Percentiles rank a stretch among this genome's conserved stretches.
phyloP scores from a whole-genome alignment of 2,329 filamentous ascomycete genomes.

The Lasiodiplodia gonubiensis region DNA sequence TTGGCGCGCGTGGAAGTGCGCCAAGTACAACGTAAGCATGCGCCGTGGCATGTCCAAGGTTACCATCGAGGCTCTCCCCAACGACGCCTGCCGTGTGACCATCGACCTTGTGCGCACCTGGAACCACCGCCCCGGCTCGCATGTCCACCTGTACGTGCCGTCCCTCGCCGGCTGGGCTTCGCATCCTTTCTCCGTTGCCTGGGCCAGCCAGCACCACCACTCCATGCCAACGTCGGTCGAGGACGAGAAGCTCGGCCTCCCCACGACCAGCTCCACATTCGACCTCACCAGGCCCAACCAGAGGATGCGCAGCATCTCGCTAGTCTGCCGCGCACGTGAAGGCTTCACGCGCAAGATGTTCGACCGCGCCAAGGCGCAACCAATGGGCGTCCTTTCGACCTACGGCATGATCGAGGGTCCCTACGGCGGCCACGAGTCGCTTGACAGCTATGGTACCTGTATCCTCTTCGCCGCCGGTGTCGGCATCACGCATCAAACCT shows the following conservation, averaged over 20 bases:
- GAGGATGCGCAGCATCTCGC: slow-evolving; percentile 62
- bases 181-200: slow-evolving; percentile 58
- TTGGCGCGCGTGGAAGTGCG: slow-evolving; percentile 55
- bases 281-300: slow-evolving; percentile 36
- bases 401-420: slow-evolving; percentile 76
- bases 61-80: slow-evolving; percentile 63
- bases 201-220: slow-evolving; percentile 19
- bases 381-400: slow-evolving; percentile 66
- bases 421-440: slow-evolving; percentile 72
- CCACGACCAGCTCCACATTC: slow-evolving; percentile 38
- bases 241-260: slow-evolving; percentile 40
- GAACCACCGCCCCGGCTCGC: slow-evolving; percentile 60
- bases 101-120: slow-evolving; percentile 63
- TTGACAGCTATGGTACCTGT: slow-evolving; percentile 78
- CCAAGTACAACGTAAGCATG: slow-evolving; percentile 61
- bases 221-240: slow-evolving; percentile 31
- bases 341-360: slow-evolving; percentile 75
- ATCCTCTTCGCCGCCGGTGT: slow-evolving; percentile 82
- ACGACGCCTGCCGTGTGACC: slow-evolving; percentile 65
- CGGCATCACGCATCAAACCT: slow-evolving; percentile 79
- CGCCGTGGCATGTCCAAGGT: slow-evolving; percentile 56
- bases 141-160: slow-evolving; percentile 67
- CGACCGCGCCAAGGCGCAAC: slow-evolving; percentile 67
- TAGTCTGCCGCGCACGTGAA: slow-evolving; percentile 74
- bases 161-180: slow-evolving; percentile 48